Evolutionary conservation across 495 filamentous ascomycete species (phyloP).

Genomic region (Jackrogersella multiformis): DNA sequence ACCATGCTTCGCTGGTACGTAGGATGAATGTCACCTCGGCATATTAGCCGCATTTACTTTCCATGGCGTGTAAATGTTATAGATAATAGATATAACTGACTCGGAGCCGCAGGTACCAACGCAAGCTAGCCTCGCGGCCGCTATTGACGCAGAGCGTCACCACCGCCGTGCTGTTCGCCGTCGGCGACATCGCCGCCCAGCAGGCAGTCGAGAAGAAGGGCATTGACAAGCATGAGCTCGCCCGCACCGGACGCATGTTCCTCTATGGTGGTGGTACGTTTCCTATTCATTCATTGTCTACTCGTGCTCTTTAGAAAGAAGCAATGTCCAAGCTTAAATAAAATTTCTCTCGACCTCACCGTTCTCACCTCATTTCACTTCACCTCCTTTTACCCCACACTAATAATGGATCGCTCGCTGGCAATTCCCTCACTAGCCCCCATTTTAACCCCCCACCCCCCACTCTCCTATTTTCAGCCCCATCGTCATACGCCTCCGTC

Average conservation of each 20-base stretch:
- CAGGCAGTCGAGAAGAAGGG: conserved; percentile 89
- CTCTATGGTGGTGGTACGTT: conserved; percentile 86
- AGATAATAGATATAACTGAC: conserved; percentile 28
- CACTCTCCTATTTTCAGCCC: background rate
- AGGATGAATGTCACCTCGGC: conserved; percentile 30
- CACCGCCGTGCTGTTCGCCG: conserved; percentile 86
- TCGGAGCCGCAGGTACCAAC: conserved; percentile 78
- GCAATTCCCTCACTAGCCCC: conserved; percentile 22
- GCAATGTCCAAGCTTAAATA: background rate
- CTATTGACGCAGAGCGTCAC: conserved; percentile 89
- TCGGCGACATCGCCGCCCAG: conserved; percentile 92
- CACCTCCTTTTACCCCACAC: conserved; percentile 22
- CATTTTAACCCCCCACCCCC: background rate
- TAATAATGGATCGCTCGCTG: conserved; percentile 8
- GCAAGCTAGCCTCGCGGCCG: conserved; percentile 79
- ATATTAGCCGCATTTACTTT: conserved; percentile 2
- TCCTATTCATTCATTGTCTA: conserved; percentile 16
- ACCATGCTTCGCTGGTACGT: conserved; percentile 48
- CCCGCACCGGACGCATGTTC: conserved; percentile 88
- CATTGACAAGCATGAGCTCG: conserved; percentile 78
- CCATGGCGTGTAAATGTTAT: background rate
- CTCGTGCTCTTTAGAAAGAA: conserved; percentile 6
- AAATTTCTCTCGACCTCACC: conserved; percentile 23
- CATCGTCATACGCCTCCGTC: no score
- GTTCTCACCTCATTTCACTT: conserved; percentile 21